These are phyloP conservation scores for Umbelopsis ramanniana DNA, from an alignment of 192 early-diverging fungal genomes.

Conservation along the genomic window DNA sequence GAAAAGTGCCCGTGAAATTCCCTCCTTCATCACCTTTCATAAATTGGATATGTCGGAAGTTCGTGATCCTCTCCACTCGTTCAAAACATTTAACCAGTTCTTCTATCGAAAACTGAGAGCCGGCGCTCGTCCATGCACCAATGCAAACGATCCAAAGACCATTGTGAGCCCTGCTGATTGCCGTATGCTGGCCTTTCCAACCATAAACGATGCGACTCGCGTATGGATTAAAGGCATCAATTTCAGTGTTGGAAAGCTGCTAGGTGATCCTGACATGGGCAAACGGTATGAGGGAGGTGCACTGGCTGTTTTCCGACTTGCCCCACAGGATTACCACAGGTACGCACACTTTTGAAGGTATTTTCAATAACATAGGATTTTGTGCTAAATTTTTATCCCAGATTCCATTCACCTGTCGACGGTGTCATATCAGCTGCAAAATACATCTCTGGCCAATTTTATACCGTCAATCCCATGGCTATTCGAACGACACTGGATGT, in stretches of 20 bases:
- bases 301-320: slow-evolving; percentile 74
- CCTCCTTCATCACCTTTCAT: slow-evolving; percentile 75
- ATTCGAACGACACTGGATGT: slow-evolving; percentile 75
- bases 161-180: slow-evolving; percentile 79
- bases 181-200: slow-evolving; percentile 68
- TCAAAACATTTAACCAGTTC: slow-evolving; percentile 84
- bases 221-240: slow-evolving; percentile 83
- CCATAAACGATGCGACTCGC: slow-evolving; percentile 64
- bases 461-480: slow-evolving; percentile 87
- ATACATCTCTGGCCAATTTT: slow-evolving; percentile 68
- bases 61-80: slow-evolving; percentile 66
- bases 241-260: slow-evolving; percentile 65
- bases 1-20: slow-evolving; percentile 63
- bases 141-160: slow-evolving; percentile 53
- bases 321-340: slow-evolving; percentile 87
- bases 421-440: slow-evolving; percentile 61
- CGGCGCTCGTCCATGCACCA: slow-evolving; percentile 49
- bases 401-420: slow-evolving; percentile 76
- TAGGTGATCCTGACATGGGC: slow-evolving; percentile 54
- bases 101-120: slow-evolving; percentile 84
- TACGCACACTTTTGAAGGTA: slow-evolving; percentile 19
- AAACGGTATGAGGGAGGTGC: slow-evolving; percentile 63
- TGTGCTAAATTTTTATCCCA: slow-evolving; percentile 14
- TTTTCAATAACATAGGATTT: too few species aligned
- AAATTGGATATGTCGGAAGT: slow-evolving; percentile 69